Percentiles rank a stretch among this genome's conserved stretches.
These are phyloP conservation scores for Hygrophorus pudorinus DNA, from an alignment of 768 basidiomycete species.

Conservation along the genomic window DNA sequence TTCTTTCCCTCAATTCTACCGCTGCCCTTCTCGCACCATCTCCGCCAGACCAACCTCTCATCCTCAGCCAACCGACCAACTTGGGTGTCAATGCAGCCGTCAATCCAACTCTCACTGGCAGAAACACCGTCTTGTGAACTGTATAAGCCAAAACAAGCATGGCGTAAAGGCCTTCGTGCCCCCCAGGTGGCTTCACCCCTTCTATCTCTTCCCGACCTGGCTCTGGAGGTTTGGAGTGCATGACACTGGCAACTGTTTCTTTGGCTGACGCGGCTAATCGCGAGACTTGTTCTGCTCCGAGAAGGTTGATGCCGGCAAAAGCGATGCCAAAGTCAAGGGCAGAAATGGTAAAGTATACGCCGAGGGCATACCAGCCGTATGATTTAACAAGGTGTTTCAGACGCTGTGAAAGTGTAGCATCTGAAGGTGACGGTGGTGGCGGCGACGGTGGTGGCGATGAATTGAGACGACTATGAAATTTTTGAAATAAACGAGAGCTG, in stretches of 20 bases:
- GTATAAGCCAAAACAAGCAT: conserved; percentile 91
- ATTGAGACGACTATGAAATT: conserved; percentile 38
- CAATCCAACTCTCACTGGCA: conserved; percentile 82
- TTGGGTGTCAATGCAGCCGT: conserved; percentile 81
- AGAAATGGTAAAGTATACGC: conserved; percentile 71
- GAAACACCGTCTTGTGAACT: conserved; percentile 88
- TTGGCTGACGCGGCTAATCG: conserved; percentile 52
- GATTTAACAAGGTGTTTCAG: conserved; percentile 79
- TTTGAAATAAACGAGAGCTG: conserved; percentile 37
- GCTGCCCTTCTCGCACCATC: conserved; percentile 63
- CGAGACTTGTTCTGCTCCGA: conserved; percentile 88
- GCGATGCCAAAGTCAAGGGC: conserved; percentile 77
- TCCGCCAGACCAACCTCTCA: conserved; percentile 71
- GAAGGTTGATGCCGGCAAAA: conserved; percentile 73
- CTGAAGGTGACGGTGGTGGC: conserved; percentile 9
- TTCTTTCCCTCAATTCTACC: conserved; percentile 34
- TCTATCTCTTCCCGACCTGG: conserved; percentile 62
- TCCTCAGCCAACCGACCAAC: conserved; percentile 78
- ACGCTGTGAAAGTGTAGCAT: conserved; percentile 54
- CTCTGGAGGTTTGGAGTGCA: conserved; percentile 48
- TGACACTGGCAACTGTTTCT: conserved; percentile 29
- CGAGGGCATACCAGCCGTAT: conserved; percentile 95
- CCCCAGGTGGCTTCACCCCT: conserved; percentile 18
- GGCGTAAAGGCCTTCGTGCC: conserved; percentile 77
- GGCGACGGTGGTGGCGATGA: conserved; percentile 22